Percentiles rank a stretch among this genome's conserved stretches.
Evolutionary conservation across 179 eudicot species (phyloP).

Genomic region (Pouteria campechiana): DNA sequence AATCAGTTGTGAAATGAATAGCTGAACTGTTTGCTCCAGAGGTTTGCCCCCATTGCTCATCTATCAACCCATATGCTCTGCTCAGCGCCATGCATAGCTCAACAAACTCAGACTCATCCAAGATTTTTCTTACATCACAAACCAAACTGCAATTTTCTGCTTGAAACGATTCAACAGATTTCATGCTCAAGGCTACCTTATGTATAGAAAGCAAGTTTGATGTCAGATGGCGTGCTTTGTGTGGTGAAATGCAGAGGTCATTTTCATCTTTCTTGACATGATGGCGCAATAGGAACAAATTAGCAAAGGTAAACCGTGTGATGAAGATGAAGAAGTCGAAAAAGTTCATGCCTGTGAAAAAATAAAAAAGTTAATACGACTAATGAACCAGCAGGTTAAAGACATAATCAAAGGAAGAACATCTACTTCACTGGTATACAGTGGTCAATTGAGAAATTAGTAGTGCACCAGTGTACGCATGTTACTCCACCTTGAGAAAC

Average conservation of each 20-base stretch:
- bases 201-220: constrained; percentile 43
- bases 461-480: no score
- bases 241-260: constrained; percentile 14
- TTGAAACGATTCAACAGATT: constrained; percentile 15
- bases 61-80: constrained; percentile 31
- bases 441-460: no score
- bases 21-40: constrained; percentile 5
- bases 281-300: constrained; percentile 40
- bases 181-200: constrained; percentile 41
- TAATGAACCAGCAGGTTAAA: no score
- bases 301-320: constrained; percentile 53
- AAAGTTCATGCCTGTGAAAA: constrained; percentile 74
- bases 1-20: constrained; percentile 8
- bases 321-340: constrained; percentile 76
- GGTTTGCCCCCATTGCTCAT: constrained; percentile 15
- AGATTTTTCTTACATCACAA: constrained; percentile 17
- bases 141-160: constrained; percentile 19
- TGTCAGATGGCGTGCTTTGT: constrained; percentile 22
- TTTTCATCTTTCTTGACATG: constrained; percentile 5
- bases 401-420: not conserved
- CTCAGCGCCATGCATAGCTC: constrained; percentile 27
- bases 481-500: no score
- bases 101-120: constrained; percentile 39
- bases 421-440: no score
- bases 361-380: not conserved